Base-by-base conservation (phyloP, 2,329 filamentous ascomycete species). In the Acarospora socialis region DNA sequence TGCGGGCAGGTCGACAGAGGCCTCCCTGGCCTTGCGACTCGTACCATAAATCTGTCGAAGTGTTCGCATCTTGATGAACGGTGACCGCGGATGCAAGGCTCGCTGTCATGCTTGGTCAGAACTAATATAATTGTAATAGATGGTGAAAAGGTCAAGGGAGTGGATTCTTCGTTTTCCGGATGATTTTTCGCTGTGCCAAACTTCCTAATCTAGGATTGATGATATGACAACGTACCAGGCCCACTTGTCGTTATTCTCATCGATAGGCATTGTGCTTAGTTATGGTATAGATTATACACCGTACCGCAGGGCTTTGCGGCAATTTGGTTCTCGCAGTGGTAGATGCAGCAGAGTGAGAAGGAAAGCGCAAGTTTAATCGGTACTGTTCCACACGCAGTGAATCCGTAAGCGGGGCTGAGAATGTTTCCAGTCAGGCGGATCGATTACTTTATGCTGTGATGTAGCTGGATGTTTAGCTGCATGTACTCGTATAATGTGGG, bases 31-130 rank as follows among this genome's bases (percentile, higher is more conserved):
- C 61, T 63, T 17, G 59, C 58, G 14, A 65, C 60, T 44, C 61
- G 60, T 44, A 63, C 58, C 55, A 65, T 62, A 21, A 63, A 48
- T 37, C 61, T 51, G 38, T 64, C 60, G 32, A 55, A 59, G 42
- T 65, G 60, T 34, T 56, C 55, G 29, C 60, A 63, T 58, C 63
- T 63, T 35, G 60, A 62, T 14, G 60, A 63, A 32, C 60, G 55
- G 44, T 63, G 60, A 12, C 60, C 60, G 33, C 60, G 56, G 42
- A 63, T 59, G 38, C 60, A 63, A 42, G 60, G 59, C 40, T 63
- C 59, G 37, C 60, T 63, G n/a, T 13, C 18, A 15, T 30, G 21
- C 9, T n/a, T n/a, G n/a, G n/a, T n/a, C n/a, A n/a, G n/a, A n/a
- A n/a, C n/a, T n/a, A n/a, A n/a, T n/a, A n/a, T n/a, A n/a, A n/a